Evolutionary conservation across 805 yeast species (phyloP).

Genomic region (Candida takata): DNA sequence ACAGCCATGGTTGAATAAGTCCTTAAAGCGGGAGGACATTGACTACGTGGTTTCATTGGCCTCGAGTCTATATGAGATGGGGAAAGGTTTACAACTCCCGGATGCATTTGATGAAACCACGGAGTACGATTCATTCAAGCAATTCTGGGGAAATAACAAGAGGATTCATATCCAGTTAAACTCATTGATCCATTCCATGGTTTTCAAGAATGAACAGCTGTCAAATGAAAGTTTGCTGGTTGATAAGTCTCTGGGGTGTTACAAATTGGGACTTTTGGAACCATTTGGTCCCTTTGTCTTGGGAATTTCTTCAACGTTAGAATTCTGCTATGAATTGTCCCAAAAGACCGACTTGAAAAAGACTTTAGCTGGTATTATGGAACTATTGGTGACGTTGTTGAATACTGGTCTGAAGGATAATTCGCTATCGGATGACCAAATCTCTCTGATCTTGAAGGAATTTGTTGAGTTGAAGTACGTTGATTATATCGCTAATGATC

Average conservation of each 20-base stretch:
- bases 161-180: slow-evolving; percentile 18
- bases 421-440: slow-evolving; percentile 8
- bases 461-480: slow-evolving; percentile 14
- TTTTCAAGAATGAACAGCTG: slow-evolving; percentile 32
- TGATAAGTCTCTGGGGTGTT: slow-evolving; percentile 56
- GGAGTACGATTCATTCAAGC: slow-evolving; percentile 17
- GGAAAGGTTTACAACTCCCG: slow-evolving; percentile 58
- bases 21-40: slow-evolving; percentile 20
- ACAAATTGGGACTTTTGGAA: slow-evolving; percentile 61
- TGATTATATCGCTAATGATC: slow-evolving; percentile 38
- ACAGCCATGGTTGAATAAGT: slow-evolving; percentile 11
- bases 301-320: slow-evolving; percentile 31
- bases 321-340: slow-evolving; percentile 26
- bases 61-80: slow-evolving; percentile 60
- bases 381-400: slow-evolving; percentile 14
- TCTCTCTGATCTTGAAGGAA: slow-evolving; percentile 11
- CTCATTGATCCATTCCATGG: slow-evolving; percentile 29
- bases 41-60: slow-evolving; percentile 52
- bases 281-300: slow-evolving; percentile 64
- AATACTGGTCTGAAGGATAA: slow-evolving; percentile 14
- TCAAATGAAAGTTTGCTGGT: slow-evolving; percentile 42
- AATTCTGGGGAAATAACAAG: slow-evolving; percentile 18
- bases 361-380: slow-evolving; percentile 12
- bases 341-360: slow-evolving; percentile 20
- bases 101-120: slow-evolving; percentile 38